These are phyloP conservation scores for Talaromyces rugulosus DNA, from an alignment of 2,329 filamentous ascomycete species.

Conservation along the genomic window DNA sequence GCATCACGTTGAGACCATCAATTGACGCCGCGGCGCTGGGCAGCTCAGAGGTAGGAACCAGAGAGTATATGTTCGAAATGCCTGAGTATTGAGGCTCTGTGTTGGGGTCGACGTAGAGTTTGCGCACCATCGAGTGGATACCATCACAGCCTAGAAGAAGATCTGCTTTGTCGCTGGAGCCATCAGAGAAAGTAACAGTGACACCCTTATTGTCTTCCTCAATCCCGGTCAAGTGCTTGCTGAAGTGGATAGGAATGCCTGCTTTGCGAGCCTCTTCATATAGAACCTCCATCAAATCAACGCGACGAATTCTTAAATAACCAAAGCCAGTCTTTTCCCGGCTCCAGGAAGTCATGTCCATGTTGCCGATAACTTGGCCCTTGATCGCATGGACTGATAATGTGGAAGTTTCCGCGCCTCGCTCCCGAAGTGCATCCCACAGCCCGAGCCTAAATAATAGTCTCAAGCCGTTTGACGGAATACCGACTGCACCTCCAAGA, in stretches of 20 bases:
- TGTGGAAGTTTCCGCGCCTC: slow-evolving; percentile 16
- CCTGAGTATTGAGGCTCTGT: slow-evolving; percentile 31
- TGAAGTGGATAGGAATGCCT: slow-evolving; percentile 23
- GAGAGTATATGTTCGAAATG: slow-evolving; percentile 18
- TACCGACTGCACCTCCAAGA: slow-evolving; percentile 26
- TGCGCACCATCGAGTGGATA: slow-evolving; percentile 35
- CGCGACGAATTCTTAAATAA: slow-evolving; percentile 26
- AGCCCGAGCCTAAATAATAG: slow-evolving; percentile 25
- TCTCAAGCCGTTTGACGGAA: slow-evolving; percentile 26
- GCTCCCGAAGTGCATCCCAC: slow-evolving; percentile 18
- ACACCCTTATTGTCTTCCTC: slow-evolving; percentile 19
- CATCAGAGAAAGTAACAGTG: slow-evolving; percentile 25
- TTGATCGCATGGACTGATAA: slow-evolving; percentile 21
- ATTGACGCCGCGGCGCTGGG: slow-evolving; percentile 9
- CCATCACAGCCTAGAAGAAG: slow-evolving; percentile 39
- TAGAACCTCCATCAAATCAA: slow-evolving; percentile 25
- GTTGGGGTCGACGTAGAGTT: slow-evolving; percentile 25
- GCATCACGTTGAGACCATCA: slow-evolving; percentile 22
- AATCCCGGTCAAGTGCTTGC: slow-evolving; percentile 19
- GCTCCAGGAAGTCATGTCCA: not conserved
- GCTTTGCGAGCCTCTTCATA: slow-evolving; percentile 18
- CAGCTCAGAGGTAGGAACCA: slow-evolving; percentile 14
- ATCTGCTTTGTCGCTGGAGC: slow-evolving; percentile 22
- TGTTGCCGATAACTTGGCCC: not conserved
- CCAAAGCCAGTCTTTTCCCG: slow-evolving; percentile 24